phyloP scores from a whole-genome alignment of 192 early-diverging fungal genomes.

The Haplosporangium gracile region DNA sequence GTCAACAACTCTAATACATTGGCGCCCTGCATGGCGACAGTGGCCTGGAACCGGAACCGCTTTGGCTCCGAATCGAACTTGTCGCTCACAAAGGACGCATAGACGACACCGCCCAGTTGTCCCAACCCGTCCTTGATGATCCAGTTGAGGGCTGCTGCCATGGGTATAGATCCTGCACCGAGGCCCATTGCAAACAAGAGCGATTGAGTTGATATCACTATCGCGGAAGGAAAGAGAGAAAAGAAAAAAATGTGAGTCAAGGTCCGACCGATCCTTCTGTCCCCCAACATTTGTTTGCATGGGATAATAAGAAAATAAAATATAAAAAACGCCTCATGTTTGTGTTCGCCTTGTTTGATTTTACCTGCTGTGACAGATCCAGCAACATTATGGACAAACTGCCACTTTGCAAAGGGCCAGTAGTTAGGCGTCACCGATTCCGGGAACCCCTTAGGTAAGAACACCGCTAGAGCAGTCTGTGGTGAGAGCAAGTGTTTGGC shows the following conservation, averaged over 20 bases:
- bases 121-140: constrained; percentile 93
- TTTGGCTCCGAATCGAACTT: constrained; percentile 89
- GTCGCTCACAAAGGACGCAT: constrained; percentile 79
- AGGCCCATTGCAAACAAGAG: constrained; percentile 88
- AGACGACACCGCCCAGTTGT: constrained; percentile 86
- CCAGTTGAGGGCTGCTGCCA: constrained; percentile 91
- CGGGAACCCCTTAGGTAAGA: constrained; percentile 84
- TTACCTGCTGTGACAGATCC: constrained; percentile 81
- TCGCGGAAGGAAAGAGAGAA: neutral
- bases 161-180: constrained; percentile 77
- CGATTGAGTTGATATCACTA: constrained; percentile 88
- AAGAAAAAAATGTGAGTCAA: constrained; percentile 11
- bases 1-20: constrained; percentile 84
- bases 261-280: neutral
- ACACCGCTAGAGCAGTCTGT: constrained; percentile 58
- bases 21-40: constrained; percentile 78
- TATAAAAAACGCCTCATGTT: neutral
- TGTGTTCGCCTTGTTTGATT: neutral
- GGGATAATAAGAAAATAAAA: neutral
- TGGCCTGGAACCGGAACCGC: constrained; percentile 83
- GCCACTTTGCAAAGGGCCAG: constrained; percentile 80
- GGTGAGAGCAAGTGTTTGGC: constrained; percentile 36
- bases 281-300: neutral
- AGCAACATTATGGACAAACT: constrained; percentile 81
- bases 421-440: constrained; percentile 82